Evolutionary conservation across 2,329 filamentous ascomycete species (phyloP).

Genomic region (Incumbomyces delicatus): DNA sequence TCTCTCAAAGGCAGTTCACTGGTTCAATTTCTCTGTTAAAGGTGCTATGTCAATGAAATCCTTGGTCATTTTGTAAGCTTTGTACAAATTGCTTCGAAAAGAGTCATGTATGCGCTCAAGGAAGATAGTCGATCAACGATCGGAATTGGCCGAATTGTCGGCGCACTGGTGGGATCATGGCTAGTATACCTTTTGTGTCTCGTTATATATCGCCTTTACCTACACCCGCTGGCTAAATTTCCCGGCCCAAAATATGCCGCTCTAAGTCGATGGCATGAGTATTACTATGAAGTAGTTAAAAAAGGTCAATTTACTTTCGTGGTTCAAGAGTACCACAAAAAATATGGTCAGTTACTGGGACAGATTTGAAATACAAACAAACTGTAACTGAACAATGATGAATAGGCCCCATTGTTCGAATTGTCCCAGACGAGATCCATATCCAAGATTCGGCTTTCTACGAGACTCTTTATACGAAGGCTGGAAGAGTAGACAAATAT

Average conservation of each 20-base stretch:
- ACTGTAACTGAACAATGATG: not conserved
- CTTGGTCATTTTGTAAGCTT: too few species aligned
- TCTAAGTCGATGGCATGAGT: slow-evolving; percentile 22
- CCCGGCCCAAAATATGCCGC: slow-evolving; percentile 26
- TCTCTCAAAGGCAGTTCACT: too few species aligned
- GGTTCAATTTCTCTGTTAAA: too few species aligned
- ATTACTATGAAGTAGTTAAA: slow-evolving; percentile 22
- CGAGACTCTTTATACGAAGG: not conserved
- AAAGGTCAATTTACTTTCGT: slow-evolving; percentile 20
- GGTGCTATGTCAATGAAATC: too few species aligned
- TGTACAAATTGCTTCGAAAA: too few species aligned
- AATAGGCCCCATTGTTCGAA: slow-evolving; percentile 11
- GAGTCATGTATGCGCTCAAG: too few species aligned
- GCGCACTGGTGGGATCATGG: too few species aligned
- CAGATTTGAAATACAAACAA: too few species aligned
- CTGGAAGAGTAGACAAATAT: slow-evolving; percentile 3
- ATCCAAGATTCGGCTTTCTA: slow-evolving; percentile 6
- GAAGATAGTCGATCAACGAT: too few species aligned
- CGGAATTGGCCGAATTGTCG: too few species aligned
- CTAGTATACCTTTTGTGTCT: too few species aligned
- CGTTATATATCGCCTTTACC: slow-evolving; percentile 24
- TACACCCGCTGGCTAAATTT: slow-evolving; percentile 24
- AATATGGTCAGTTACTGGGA: slow-evolving; percentile 19
- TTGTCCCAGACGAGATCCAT: slow-evolving; percentile 12
- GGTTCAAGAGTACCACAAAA: slow-evolving; percentile 20